A percentile compares a stretch with the other conserved stretches of the same genome.
Evolutionary conservation across 139 green algal species (phyloP).

Genomic region (Diplosphaera chodatii): DNA sequence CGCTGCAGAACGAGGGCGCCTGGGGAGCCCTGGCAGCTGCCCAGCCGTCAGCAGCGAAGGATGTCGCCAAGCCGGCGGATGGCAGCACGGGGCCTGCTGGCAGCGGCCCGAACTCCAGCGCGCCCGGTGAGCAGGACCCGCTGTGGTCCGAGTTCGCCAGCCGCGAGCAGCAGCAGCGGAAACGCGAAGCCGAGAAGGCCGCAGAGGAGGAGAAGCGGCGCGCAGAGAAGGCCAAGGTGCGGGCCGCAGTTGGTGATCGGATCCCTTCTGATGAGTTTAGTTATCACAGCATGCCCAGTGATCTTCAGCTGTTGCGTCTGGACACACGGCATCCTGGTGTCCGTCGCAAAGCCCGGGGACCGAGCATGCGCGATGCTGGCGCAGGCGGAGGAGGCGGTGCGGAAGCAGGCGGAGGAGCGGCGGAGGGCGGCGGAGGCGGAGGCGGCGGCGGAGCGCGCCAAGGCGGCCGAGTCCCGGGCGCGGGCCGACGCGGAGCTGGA

Average conservation of each 20-base stretch:
- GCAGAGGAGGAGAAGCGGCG: background rate
- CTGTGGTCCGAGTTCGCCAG: constrained; percentile 1
- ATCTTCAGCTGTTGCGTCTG: too few relatives aligned
- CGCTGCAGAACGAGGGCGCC: background rate
- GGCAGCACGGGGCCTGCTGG: background rate
- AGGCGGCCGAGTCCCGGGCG: background rate
- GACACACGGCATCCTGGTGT: too few relatives aligned
- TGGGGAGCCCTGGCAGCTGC: background rate
- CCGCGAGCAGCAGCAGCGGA: background rate
- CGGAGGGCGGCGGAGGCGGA: background rate
- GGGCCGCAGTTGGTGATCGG: too few relatives aligned
- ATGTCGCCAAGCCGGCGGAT: background rate
- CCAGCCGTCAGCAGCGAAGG: background rate
- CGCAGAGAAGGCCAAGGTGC: background rate
- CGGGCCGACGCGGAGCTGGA: background rate
- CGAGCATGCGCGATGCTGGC: too few relatives aligned
- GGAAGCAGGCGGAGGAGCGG: background rate
- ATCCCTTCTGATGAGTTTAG: too few relatives aligned
- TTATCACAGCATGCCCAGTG: too few relatives aligned
- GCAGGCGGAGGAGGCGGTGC: background rate
- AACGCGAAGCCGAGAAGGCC: background rate
- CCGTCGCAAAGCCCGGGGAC: too few relatives aligned
- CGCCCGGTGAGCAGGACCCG: background rate
- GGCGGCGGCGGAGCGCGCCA: background rate
- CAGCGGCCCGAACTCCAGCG: background rate